Base-by-base conservation (phyloP, 2,329 filamentous ascomycete species). In the Fusarium sp. region DNA sequence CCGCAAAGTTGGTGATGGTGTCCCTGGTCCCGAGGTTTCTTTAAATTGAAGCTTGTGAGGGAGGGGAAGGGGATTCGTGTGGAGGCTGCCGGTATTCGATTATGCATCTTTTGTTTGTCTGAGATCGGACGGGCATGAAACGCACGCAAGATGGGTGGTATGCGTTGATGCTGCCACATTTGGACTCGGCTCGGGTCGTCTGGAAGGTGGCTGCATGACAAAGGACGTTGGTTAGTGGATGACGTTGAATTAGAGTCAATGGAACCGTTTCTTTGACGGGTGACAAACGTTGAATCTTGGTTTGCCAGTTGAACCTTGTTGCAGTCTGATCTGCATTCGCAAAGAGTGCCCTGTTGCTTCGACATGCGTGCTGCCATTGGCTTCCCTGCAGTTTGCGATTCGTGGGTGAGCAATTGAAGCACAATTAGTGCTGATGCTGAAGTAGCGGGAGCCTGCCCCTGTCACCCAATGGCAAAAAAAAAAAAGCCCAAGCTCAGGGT, bases 21-120 rank as follows among this genome's bases (percentile, higher is more conserved):
- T 39, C 31, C 41, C 27, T 48, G 31, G 31, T 43, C 67, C 71
- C 71, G 72, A 74, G 72, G 71, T 35, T 64, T 29, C 22, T 52
- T 27, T 27, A 45, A 61, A 48, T 60, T 37, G 37, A 33, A 33
- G 39, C 59, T 62, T 61, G 58, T 61, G 58, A 61, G 41, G 29
- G 37, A 31, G 37, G 37, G 24, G 24, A n/a, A 6, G 27, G 33
- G 7, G n/a, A 27, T 61, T 20, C n/a, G 20, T 29, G 39, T 29
- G 27, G 58, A 61, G 27, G 29, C 58, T 61, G 58, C 58, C 27
- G 58, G 58, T 48, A 35, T 35, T 41, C 39, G 58, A 61, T 33
- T 33, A 24, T 24, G 22, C 43, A 24, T 48, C 43, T 48, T 48
- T 43, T 22, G 18, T 2, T 20, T 27, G 22, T 20, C 48, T 31